Conservation (phyloP, 2,329 filamentous ascomycete species). For the Fusarium fujikuroi region DNA sequence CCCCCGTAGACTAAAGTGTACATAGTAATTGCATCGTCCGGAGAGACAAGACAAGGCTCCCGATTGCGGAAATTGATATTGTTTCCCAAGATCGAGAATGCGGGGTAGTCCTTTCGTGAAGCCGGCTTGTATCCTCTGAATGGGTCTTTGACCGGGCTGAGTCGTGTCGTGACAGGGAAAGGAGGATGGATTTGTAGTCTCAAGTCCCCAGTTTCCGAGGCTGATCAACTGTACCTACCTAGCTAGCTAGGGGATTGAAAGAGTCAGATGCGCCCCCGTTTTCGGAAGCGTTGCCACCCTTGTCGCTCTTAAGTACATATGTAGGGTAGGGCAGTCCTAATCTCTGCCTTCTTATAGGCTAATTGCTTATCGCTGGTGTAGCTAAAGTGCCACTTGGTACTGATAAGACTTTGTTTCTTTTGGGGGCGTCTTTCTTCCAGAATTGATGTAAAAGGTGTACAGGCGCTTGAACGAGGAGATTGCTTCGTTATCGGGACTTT, state of each 20-base stretch:
- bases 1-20: not conserved
- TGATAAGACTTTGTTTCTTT: constrained; percentile 14
- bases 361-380: constrained; percentile 35
- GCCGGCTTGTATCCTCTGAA: not conserved
- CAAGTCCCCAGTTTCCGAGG: constrained; percentile 15
- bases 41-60: constrained; percentile 1
- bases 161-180: constrained; percentile 12
- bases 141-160: constrained; percentile 5
- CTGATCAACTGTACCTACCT: constrained; percentile 8
- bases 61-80: not conserved
- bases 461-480: not conserved
- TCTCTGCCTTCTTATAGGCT: constrained; percentile 30
- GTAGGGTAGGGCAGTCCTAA: constrained; percentile 13
- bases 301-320: not conserved
- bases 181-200: constrained; percentile 7
- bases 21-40: not conserved
- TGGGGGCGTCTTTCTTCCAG: constrained; percentile 9
- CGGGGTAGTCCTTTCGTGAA: constrained; percentile 8
- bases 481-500: not conserved
- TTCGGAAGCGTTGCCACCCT: constrained; percentile 35
- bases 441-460: not conserved
- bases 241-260: not conserved
- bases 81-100: constrained; percentile 4
- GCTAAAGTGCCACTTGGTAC: constrained; percentile 5
- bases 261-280: constrained; percentile 39